Evolutionary conservation across 1,284 basidiomycete species (phyloP).

Genomic region (Leccinum pachyderme): DNA sequence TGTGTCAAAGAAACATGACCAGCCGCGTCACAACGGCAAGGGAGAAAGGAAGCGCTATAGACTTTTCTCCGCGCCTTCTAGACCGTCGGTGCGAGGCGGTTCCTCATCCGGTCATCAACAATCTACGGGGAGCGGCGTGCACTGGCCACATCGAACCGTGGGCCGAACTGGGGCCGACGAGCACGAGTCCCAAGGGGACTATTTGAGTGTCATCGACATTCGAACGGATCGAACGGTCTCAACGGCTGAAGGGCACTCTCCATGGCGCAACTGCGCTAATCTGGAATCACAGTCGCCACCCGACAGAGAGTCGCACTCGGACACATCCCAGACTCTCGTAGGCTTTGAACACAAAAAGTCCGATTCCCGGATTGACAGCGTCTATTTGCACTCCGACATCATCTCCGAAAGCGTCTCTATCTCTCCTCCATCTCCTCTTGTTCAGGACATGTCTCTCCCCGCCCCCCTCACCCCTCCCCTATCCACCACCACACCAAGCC

Average conservation of each 20-base stretch:
- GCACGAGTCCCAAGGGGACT: too few species aligned
- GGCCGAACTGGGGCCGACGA: background rate
- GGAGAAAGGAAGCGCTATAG: constrained; percentile 12
- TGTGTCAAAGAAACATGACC: constrained; percentile 6
- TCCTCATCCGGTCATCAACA: background rate
- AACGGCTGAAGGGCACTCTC: background rate
- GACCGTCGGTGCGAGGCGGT: background rate
- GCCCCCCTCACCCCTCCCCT: constrained; percentile 11
- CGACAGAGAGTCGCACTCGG: constrained; percentile 16
- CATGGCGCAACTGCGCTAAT: background rate
- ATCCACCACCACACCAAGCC: constrained; percentile 36
- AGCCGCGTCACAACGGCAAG: constrained; percentile 9
- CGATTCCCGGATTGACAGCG: background rate
- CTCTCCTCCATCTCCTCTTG: constrained; percentile 18
- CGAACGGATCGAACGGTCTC: constrained; percentile 3
- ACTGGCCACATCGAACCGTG: background rate
- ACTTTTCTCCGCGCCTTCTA: constrained; percentile 14
- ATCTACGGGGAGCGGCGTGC: background rate
- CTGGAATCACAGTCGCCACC: constrained; percentile 3
- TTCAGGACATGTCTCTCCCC: background rate
- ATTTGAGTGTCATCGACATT: constrained; percentile 27
- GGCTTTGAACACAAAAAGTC: constrained; percentile 1
- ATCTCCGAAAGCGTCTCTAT: constrained; percentile 9
- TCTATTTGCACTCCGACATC: constrained; percentile 15
- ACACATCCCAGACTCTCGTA: constrained; percentile 27